phyloP scores from a whole-genome alignment of 1,284 basidiomycete species.

The Afroboletus lepidellus region DNA sequence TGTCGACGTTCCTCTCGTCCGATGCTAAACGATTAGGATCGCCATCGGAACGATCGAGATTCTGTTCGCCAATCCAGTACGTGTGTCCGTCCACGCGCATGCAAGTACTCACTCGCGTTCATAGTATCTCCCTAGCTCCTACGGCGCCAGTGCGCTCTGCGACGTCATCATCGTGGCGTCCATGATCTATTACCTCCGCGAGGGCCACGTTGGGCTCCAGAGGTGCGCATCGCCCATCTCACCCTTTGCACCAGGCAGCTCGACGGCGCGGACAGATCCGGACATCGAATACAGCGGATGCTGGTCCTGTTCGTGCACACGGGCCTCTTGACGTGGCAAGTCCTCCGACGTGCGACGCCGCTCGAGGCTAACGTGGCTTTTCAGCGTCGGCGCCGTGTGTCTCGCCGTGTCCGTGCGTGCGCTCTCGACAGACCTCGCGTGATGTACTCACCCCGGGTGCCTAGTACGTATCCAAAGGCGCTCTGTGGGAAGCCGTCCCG shows the following conservation, averaged over 20 bases:
- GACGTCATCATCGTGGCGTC: conserved; percentile 6
- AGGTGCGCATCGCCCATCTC: conserved; percentile 1
- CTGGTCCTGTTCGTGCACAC: conserved; percentile 1
- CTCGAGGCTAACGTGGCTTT: background rate
- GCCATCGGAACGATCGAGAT: background rate
- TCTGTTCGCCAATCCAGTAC: background rate
- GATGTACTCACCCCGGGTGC: background rate
- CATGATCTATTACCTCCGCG: conserved; percentile 11
- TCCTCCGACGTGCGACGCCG: accelerated
- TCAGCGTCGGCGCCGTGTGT: background rate
- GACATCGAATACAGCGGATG: conserved; percentile 6
- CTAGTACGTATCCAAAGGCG: background rate
- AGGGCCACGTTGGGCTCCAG: conserved; percentile 3
- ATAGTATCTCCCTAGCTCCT: background rate
- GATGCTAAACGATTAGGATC: background rate
- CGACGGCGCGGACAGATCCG: too few relatives aligned
- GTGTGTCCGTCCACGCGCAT: background rate
- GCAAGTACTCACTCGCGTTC: background rate
- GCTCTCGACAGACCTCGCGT: background rate
- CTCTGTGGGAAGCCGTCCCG: background rate
- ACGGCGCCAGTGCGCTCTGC: background rate
- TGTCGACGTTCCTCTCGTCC: background rate
- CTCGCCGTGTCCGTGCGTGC: background rate
- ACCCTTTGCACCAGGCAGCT: too few relatives aligned
- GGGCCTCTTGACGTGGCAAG: conserved; percentile 1